Base-by-base conservation (phyloP, 768 basidiomycete genomes). In the Podaxis sp. region DNA sequence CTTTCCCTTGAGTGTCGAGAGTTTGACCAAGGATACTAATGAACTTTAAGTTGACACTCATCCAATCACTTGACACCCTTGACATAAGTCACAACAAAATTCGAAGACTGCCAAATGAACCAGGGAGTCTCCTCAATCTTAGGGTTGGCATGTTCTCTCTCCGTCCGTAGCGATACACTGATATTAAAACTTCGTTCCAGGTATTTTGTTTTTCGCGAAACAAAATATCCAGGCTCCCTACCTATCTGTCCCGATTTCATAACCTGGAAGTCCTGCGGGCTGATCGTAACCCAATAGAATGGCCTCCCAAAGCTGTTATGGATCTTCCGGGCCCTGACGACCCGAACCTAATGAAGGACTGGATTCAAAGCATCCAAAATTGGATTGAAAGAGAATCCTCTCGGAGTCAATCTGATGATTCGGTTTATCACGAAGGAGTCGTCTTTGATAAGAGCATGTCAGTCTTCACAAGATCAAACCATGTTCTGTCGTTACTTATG, bases 11-110 rank as follows among this genome's bases (percentile, higher is more conserved):
- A n/a, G 4, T 6, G 24, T 28, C 22, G 4, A 7, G 4, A n/a
- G 33, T 33, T 24, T n/a, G 19, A 48, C 54, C 54, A 39, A 61
- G 19, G 15, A n/a, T 17, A 56, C 65, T 67, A 44, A 71, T 48
- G n/a, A 13, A 8, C 51, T 52, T 52, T 15, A 64, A 96, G 95
- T 80, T 97, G 49, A 93, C 92, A 51, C 77, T 86, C 17, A 87
- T 99, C 78, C 86, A 89, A 2, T 89, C 89, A 5, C 81, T 99
- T 59, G 96, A 99, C 75, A 96, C 95, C 63, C 79, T 99, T 66
- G 97, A 99, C 74, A 83, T 99, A 48, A 95, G 93, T 66, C 87
- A 92, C 67, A 99, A 99, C 77, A 93, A 89, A 75, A 85, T 99
- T 68, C 88, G 84, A 72, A 78, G 81, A 54, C 78, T 99, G 22